A percentile compares a stretch with the other conserved stretches of the same genome.
These are phyloP conservation scores for Cenchrus americanus DNA, from an alignment of 176 grass and related monocot genomes.

Conservation along the genomic window DNA sequence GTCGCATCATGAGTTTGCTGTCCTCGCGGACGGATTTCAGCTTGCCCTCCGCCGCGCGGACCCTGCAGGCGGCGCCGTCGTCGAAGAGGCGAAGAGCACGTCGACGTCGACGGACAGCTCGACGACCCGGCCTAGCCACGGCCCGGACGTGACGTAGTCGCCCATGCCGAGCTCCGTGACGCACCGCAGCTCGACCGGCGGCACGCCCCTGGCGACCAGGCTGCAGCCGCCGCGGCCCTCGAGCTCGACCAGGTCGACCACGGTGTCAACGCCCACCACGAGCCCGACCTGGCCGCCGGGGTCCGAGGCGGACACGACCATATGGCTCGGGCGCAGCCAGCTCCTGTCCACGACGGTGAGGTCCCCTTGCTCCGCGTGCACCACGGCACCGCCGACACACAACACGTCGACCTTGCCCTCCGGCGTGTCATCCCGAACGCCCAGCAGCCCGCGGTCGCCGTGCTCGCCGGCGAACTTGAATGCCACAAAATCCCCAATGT, in stretches of 20 bases:
- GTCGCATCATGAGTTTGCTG: no score
- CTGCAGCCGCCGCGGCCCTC: no score
- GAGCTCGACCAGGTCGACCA: no score
- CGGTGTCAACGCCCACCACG: no score
- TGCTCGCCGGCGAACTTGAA: no score
- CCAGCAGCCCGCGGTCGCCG: no score
- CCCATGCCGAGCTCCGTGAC: neutral
- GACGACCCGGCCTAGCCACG: constrained; percentile 19
- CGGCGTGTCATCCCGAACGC: neutral
- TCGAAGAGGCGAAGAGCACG: constrained; percentile 24
- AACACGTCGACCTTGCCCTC: neutral
- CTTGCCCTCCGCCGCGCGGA: neutral
- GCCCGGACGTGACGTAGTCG: neutral
- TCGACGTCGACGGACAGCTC: neutral
- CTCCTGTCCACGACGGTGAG: constrained; percentile 6
- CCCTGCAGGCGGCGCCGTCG: constrained; percentile 8
- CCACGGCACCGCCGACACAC: neutral
- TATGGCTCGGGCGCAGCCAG: neutral
- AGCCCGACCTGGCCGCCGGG: neutral
- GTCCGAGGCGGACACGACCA: neutral
- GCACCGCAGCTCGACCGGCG: neutral
- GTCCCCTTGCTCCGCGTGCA: neutral
- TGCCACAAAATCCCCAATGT: no score
- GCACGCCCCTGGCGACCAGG: neutral
- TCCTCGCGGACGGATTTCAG: neutral